These are phyloP conservation scores for Mycena kentingensis DNA, from an alignment of 768 basidiomycete genomes.

Conservation along the genomic window DNA sequence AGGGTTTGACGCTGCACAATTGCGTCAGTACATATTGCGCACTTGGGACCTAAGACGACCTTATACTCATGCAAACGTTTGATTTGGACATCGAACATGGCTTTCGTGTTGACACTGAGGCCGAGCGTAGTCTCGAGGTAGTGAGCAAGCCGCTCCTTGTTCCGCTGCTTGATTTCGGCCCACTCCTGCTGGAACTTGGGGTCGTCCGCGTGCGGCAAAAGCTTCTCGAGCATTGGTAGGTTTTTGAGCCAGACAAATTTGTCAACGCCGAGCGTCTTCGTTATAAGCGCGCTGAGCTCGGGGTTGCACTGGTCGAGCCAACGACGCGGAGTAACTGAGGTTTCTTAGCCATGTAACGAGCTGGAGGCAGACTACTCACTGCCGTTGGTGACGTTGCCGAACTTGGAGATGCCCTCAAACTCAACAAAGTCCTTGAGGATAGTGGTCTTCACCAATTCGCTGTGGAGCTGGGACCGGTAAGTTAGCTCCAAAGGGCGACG, in stretches of 20 bases:
- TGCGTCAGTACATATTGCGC: not conserved
- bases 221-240: conserved; percentile 72
- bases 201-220: conserved; percentile 73
- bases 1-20: conserved; percentile 80
- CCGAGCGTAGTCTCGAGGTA: conserved; percentile 74
- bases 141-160: conserved; percentile 86
- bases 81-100: conserved; percentile 91
- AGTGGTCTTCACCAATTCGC: conserved; percentile 80
- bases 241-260: conserved; percentile 86
- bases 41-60: conserved; percentile 39
- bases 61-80: conserved; percentile 95
- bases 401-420: conserved; percentile 86
- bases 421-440: conserved; percentile 93
- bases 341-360: not conserved
- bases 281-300: conserved; percentile 80
- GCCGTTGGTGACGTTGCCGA: conserved; percentile 92
- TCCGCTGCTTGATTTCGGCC: conserved; percentile 83
- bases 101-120: conserved; percentile 67
- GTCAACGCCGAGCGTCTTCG: conserved; percentile 72
- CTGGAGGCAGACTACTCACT: conserved; percentile 50
- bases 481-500: not conserved
- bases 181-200: conserved; percentile 76
- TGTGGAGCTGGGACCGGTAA: conserved; percentile 62
- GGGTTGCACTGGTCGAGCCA: conserved; percentile 98
- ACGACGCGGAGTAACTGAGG: conserved; percentile 82